phyloP scores from a whole-genome alignment of 2,329 filamentous ascomycete species.

The Fusarium sarcochroum region DNA sequence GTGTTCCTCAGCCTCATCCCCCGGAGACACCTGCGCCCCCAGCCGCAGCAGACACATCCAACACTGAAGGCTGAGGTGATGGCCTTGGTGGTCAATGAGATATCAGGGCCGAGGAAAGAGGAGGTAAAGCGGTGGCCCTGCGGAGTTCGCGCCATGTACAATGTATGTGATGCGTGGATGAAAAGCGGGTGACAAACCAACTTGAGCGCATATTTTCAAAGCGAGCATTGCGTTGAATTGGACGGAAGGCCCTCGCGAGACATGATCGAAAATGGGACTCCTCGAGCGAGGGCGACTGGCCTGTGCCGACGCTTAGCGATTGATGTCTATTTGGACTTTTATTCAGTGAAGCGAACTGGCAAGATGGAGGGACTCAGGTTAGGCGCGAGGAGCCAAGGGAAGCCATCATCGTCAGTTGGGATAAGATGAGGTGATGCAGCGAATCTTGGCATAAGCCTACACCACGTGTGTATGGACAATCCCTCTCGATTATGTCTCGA shows the following conservation, averaged over 20 bases:
- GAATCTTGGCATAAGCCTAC: slow-evolving; percentile 33
- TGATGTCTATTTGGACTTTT: slow-evolving; percentile 19
- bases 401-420: slow-evolving; percentile 12
- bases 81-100: slow-evolving; percentile 1
- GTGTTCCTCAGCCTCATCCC: slow-evolving; percentile 53
- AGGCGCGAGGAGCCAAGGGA: slow-evolving; percentile 11
- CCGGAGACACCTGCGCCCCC: slow-evolving; percentile 54
- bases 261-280: slow-evolving; percentile 23
- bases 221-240: slow-evolving; percentile 38
- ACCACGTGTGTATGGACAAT: slow-evolving; percentile 41
- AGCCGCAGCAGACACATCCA: slow-evolving; percentile 49
- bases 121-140: slow-evolving; percentile 6
- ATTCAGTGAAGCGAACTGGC: slow-evolving; percentile 28
- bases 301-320: slow-evolving; percentile 27
- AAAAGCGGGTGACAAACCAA: slow-evolving; percentile 34
- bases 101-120: slow-evolving; percentile 9
- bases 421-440: slow-evolving; percentile 17
- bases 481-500: slow-evolving; percentile 44
- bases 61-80: slow-evolving; percentile 42
- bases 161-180: slow-evolving; percentile 15
- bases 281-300: slow-evolving; percentile 29
- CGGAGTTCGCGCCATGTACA: slow-evolving; percentile 21
- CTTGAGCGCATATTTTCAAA: slow-evolving; percentile 35
- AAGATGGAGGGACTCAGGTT: slow-evolving; percentile 17
- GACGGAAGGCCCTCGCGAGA: slow-evolving; percentile 25